Percentiles rank a stretch among this genome's conserved stretches.
Evolutionary conservation across 768 basidiomycete species (phyloP).

Genomic region (Rhizopogon sp.): DNA sequence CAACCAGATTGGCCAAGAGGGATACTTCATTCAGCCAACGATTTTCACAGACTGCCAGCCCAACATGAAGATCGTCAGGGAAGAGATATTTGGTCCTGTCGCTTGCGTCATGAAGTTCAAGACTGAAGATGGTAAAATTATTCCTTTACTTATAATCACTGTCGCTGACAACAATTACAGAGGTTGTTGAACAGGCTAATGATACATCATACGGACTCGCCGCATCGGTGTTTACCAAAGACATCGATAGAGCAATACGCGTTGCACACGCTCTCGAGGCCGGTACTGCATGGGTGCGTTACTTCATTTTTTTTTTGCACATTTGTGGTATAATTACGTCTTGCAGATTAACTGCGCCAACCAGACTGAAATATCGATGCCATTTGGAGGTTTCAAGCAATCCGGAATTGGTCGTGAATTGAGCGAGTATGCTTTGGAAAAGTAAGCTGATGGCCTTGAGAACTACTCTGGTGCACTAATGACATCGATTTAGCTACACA

Average conservation of each 20-base stretch:
- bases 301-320: not conserved
- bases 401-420: conserved; percentile 67
- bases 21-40: conserved; percentile 43
- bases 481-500: conserved; percentile 37
- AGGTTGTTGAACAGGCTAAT: conserved; percentile 31
- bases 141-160: not conserved
- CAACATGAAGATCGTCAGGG: conserved; percentile 41
- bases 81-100: conserved; percentile 44
- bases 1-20: conserved; percentile 33
- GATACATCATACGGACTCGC: conserved; percentile 44
- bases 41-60: conserved; percentile 37
- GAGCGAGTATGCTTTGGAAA: conserved; percentile 55
- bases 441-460: conserved; percentile 25
- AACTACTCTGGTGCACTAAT: not conserved
- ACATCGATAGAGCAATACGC: conserved; percentile 37
- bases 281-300: conserved; percentile 54
- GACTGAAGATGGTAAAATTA: conserved; percentile 25
- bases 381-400: conserved; percentile 74
- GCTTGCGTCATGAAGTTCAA: conserved; percentile 43
- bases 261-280: conserved; percentile 40
- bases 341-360: conserved; percentile 39
- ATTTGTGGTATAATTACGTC: not conserved
- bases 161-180: conserved; percentile 9
- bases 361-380: conserved; percentile 42
- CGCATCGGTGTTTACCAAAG: conserved; percentile 43